phyloP scores from a whole-genome alignment of 768 basidiomycete species.

The Kwoniella sp. region DNA sequence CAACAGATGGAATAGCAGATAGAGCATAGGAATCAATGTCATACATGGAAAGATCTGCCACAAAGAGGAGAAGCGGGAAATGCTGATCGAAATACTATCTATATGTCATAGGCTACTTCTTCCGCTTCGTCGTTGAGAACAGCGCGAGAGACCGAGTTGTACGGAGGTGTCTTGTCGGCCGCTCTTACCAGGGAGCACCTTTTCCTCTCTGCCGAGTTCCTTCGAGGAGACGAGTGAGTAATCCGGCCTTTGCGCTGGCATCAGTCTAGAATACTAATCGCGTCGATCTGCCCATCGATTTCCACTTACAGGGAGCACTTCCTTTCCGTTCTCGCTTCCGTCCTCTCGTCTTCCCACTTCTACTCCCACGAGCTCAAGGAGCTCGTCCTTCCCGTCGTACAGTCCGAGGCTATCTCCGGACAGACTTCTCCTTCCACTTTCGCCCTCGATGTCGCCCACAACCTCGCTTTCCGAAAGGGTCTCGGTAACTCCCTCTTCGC shows the following conservation, averaged over 20 bases:
- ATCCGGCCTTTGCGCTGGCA: too few species aligned
- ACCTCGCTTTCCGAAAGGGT: slow-evolving; percentile 88
- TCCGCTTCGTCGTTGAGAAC: slow-evolving; percentile 86
- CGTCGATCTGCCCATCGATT: neutral
- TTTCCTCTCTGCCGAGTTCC: slow-evolving; percentile 89
- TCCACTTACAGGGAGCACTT: slow-evolving; percentile 71
- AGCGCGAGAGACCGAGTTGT: slow-evolving; percentile 87
- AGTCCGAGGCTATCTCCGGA: slow-evolving; percentile 69
- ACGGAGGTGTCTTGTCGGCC: slow-evolving; percentile 86
- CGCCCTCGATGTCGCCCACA: slow-evolving; percentile 85
- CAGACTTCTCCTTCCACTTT: slow-evolving; percentile 65
- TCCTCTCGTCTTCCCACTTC: slow-evolving; percentile 77
- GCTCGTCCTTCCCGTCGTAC: slow-evolving; percentile 64
- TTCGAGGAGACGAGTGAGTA: slow-evolving; percentile 95
- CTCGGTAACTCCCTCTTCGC: slow-evolving; percentile 90
- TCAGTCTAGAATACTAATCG: neutral
- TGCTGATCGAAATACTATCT: neutral
- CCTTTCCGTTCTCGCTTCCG: slow-evolving; percentile 81
- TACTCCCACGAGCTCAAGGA: slow-evolving; percentile 60
- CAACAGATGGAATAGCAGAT: neutral
- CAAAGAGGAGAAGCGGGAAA: slow-evolving; percentile 1
- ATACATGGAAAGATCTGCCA: neutral
- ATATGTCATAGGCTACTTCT: slow-evolving; percentile 70
- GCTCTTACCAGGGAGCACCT: slow-evolving; percentile 85
- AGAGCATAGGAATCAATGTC: too few species aligned